A percentile compares a stretch with the other conserved stretches of the same genome.
phyloP scores from a whole-genome alignment of 2,329 filamentous ascomycete genomes.

The Colletotrichum liaoningense region DNA sequence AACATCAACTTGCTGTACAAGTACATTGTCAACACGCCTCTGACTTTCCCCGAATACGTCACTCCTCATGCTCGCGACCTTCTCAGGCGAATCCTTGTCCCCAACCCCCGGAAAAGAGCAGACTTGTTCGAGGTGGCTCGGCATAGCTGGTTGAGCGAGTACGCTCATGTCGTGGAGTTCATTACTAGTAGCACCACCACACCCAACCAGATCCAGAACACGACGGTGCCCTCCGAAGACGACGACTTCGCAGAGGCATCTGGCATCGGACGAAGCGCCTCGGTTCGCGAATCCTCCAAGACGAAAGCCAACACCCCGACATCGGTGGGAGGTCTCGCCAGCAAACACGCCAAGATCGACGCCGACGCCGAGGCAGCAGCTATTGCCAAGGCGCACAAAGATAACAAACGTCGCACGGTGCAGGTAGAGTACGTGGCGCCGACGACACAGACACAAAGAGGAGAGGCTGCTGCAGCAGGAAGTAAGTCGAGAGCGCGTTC shows the following conservation, averaged over 20 bases:
- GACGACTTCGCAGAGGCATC: conserved; percentile 65
- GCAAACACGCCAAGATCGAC: conserved; percentile 81
- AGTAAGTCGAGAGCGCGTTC: conserved; percentile 56
- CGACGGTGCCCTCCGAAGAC: conserved; percentile 71
- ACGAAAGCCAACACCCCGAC: conserved; percentile 63
- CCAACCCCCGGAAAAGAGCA: conserved; percentile 92
- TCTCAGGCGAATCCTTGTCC: conserved; percentile 91
- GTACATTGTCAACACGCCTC: conserved; percentile 96
- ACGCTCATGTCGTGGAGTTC: conserved; percentile 94
- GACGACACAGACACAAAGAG: conserved; percentile 84
- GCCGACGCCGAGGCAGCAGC: conserved; percentile 66
- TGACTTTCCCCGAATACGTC: conserved; percentile 99
- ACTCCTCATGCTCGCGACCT: conserved; percentile 96
- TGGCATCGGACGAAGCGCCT: conserved; percentile 73
- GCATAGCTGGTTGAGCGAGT: conserved; percentile 98
- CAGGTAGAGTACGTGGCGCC: conserved; percentile 98
- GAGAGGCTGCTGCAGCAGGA: conserved; percentile 49
- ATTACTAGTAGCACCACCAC: conserved; percentile 96
- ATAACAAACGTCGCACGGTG: conserved; percentile 92
- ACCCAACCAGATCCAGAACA: conserved; percentile 84
- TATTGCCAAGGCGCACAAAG: conserved; percentile 75
- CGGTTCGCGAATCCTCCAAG: conserved; percentile 88
- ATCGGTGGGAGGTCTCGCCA: conserved; percentile 71
- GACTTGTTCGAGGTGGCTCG: conserved; percentile 97
- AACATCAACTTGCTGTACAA: conserved; percentile 99